Evolutionary conservation across 176 grass and related monocot genomes (phyloP).

Genomic region (Cenchrus purpureus): DNA sequence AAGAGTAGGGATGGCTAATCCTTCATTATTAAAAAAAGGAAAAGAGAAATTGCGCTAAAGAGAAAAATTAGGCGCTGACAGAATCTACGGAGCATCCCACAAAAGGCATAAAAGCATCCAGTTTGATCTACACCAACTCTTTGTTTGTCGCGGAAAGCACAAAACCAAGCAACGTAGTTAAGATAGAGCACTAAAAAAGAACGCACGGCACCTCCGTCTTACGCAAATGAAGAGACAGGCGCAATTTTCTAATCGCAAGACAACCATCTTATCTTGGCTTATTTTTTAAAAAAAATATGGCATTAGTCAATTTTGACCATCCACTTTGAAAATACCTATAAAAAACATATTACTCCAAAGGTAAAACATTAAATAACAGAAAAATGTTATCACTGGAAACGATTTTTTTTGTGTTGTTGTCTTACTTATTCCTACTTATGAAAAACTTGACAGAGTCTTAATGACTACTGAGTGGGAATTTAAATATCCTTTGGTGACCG

Average conservation of each 20-base stretch:
- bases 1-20: background rate
- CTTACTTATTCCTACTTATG: too few species aligned
- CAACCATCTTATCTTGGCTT: background rate
- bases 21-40: background rate
- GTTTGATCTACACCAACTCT: constrained; percentile 9
- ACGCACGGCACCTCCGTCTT: background rate
- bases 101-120: background rate
- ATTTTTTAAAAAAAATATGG: too few species aligned
- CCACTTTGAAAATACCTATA: too few species aligned
- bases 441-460: too few species aligned
- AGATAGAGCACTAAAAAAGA: constrained; percentile 4
- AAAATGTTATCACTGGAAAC: too few species aligned
- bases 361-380: too few species aligned
- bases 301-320: too few species aligned
- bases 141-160: background rate
- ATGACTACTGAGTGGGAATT: too few species aligned
- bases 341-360: too few species aligned
- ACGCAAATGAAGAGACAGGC: background rate
- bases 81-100: constrained; percentile 12
- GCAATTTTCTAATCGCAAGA: background rate
- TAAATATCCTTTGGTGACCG: too few species aligned
- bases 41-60: background rate
- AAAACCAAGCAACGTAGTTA: background rate
- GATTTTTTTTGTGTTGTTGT: too few species aligned
- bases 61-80: background rate